Conservation (phyloP, 225 moss, liverwort and hornwort genomes). For the Asterella californica region DNA sequence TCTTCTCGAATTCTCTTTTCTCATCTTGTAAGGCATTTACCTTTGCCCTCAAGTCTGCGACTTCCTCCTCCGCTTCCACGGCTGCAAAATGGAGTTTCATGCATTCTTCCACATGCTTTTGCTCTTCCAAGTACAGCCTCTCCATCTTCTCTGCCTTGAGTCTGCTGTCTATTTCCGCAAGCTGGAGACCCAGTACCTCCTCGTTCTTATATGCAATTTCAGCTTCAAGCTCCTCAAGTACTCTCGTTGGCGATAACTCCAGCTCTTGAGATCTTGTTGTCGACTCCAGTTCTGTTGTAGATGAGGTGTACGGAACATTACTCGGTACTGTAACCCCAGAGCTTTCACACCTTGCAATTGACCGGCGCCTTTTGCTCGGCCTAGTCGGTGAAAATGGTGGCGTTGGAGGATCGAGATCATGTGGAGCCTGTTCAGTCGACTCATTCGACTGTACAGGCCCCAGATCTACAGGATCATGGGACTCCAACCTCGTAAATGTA, state of each 20-base stretch:
- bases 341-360: neutral
- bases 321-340: neutral
- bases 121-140: constrained; percentile 9
- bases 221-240: neutral
- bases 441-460: neutral
- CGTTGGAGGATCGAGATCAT: neutral
- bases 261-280: neutral
- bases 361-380: neutral
- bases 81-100: neutral
- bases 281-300: neutral
- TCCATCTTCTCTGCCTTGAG: constrained; percentile 10
- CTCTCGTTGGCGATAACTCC: neutral
- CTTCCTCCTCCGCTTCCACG: neutral
- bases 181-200: neutral
- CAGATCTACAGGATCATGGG: neutral
- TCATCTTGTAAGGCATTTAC: neutral
- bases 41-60: neutral
- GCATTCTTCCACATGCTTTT: neutral
- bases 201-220: neutral
- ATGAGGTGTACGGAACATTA: neutral
- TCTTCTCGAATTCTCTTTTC: neutral
- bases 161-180: constrained; percentile 1
- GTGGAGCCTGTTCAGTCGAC: neutral
- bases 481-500: neutral
- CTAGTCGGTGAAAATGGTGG: neutral